Conservation (phyloP, 1,139 yeast species). For the Keqinozyma sinolaborantium region DNA sequence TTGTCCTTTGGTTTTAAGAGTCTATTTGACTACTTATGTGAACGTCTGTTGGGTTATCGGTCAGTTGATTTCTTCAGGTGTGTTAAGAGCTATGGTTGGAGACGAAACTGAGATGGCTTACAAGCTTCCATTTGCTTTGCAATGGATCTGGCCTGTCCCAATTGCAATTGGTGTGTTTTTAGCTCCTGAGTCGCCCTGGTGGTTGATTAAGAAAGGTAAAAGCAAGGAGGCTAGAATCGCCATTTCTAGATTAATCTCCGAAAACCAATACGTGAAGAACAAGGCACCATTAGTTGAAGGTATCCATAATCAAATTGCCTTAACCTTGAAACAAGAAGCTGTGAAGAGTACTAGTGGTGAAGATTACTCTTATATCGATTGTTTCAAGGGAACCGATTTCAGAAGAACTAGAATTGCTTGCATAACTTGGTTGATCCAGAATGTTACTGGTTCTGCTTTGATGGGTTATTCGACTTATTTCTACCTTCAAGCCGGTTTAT, state of each 20-base stretch:
- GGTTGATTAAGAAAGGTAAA: constrained; percentile 1
- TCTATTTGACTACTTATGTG: constrained; percentile 36
- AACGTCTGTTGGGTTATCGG: constrained; percentile 42
- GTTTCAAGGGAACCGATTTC: neutral
- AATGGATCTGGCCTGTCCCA: constrained; percentile 25
- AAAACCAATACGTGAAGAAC: neutral
- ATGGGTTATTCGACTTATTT: constrained; percentile 24
- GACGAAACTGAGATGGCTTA: constrained; percentile 23
- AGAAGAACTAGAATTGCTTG: constrained; percentile 1
- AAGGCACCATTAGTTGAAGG: neutral
- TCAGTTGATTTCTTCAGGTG: constrained; percentile 36
- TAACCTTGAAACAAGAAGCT: neutral
- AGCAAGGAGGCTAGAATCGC: constrained; percentile 1
- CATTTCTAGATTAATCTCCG: neutral
- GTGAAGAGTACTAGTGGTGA: neutral
- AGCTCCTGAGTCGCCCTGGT: constrained; percentile 18
- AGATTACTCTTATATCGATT: neutral
- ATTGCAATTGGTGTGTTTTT: constrained; percentile 18
- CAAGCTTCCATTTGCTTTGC: constrained; percentile 42
- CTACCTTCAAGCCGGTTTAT: constrained; percentile 28
- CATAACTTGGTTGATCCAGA: constrained; percentile 1
- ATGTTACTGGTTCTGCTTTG: constrained; percentile 1
- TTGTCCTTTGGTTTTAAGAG: constrained; percentile 38
- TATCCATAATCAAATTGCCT: neutral
- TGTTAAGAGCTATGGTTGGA: constrained; percentile 24